These are phyloP conservation scores for Dactylella cylindrospora DNA, from an alignment of 2,329 filamentous ascomycete species.

Conservation along the genomic window DNA sequence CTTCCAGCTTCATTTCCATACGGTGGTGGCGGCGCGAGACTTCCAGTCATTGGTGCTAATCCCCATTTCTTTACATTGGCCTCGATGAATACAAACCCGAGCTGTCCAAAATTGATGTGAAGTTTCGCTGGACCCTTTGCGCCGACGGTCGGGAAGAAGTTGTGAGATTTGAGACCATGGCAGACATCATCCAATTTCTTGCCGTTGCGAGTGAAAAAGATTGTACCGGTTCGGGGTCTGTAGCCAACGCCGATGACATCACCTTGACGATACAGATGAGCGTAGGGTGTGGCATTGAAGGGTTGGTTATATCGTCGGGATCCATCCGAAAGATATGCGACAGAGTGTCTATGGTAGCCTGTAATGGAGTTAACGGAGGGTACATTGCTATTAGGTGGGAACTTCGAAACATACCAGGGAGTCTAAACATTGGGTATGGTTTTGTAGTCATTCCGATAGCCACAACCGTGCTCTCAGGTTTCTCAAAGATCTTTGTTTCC, in stretches of 20 bases:
- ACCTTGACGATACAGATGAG: constrained; percentile 81
- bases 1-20: constrained; percentile 97
- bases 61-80: constrained; percentile 99
- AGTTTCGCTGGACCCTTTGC: constrained; percentile 89
- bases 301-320: constrained; percentile 89
- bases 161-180: constrained; percentile 88
- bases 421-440: constrained; percentile 88
- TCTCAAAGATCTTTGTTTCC: constrained; percentile 98
- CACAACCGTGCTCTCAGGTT: constrained; percentile 81
- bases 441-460: constrained; percentile 96
- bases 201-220: constrained; percentile 98
- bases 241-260: constrained; percentile 97
- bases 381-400: neutral
- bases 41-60: constrained; percentile 90
- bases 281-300: constrained; percentile 77
- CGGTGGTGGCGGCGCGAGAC: constrained; percentile 88
- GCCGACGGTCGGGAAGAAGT: constrained; percentile 97
- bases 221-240: constrained; percentile 84
- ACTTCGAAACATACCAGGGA: constrained; percentile 69
- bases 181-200: constrained; percentile 94
- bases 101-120: constrained; percentile 96
- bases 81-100: constrained; percentile 98
- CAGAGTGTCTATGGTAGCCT: constrained; percentile 91
- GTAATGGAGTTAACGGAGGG: constrained; percentile 6
- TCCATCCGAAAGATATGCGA: constrained; percentile 86